Evolutionary conservation across 2,329 filamentous ascomycete genomes (phyloP).

Genomic region (Calonectria hongkongensis): DNA sequence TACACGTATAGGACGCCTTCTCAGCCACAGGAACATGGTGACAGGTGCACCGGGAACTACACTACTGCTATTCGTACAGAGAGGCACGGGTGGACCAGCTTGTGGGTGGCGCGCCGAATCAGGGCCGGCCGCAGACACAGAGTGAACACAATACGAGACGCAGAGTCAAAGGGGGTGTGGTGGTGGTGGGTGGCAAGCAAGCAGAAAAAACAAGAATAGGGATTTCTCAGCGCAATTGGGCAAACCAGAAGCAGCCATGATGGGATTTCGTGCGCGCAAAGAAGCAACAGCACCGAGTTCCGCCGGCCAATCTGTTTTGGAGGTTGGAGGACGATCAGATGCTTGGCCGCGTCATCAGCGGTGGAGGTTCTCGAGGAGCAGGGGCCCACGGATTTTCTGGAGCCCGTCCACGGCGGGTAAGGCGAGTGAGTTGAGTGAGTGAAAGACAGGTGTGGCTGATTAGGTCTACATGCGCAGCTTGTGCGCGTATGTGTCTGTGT

Average conservation of each 20-base stretch:
- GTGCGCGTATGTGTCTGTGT: background rate
- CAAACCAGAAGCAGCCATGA: background rate
- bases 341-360: conserved; percentile 34
- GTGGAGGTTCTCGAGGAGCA: conserved; percentile 8
- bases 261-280: background rate
- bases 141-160: conserved; percentile 7
- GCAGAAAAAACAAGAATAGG: background rate
- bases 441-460: background rate
- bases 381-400: conserved; percentile 9
- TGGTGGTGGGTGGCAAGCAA: background rate
- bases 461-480: background rate
- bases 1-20: conserved; percentile 29
- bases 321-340: conserved; percentile 26
- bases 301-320: conserved; percentile 21
- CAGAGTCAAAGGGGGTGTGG: background rate
- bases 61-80: too few relatives aligned
- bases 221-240: background rate
- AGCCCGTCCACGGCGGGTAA: conserved; percentile 3
- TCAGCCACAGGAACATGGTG: background rate
- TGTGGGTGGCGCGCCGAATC: conserved; percentile 21
- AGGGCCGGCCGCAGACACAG: conserved; percentile 3
- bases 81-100: background rate
- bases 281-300: conserved; percentile 26
- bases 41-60: background rate
- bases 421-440: background rate